These are phyloP conservation scores for Aspergillus bridgeri DNA, from an alignment of 495 filamentous ascomycete species.

Conservation along the genomic window DNA sequence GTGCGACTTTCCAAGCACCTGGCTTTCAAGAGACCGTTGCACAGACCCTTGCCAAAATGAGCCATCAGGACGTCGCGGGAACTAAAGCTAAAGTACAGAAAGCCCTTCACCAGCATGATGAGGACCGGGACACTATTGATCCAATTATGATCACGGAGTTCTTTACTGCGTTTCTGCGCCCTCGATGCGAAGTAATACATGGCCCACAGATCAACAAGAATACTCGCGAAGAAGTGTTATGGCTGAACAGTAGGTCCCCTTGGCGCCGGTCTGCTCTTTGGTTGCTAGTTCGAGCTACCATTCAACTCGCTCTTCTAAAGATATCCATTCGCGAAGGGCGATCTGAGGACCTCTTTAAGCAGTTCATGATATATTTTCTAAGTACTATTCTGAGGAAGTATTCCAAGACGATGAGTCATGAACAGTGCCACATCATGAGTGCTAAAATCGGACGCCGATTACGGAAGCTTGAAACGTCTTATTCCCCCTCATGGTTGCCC, in stretches of 20 bases:
- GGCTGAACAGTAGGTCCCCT: conserved; percentile 34
- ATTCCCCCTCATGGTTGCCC: conserved; percentile 10
- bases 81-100: conserved; percentile 42
- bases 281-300: conserved; percentile 54
- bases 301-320: conserved; percentile 36
- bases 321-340: background rate
- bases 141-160: conserved; percentile 56
- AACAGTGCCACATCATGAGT: conserved; percentile 42
- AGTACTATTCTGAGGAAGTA: conserved; percentile 33
- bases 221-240: conserved; percentile 60
- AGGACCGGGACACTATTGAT: conserved; percentile 51
- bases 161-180: conserved; percentile 45
- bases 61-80: conserved; percentile 31
- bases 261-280: conserved; percentile 59
- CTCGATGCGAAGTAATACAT: conserved; percentile 31
- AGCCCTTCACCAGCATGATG: conserved; percentile 29
- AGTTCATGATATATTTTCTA: conserved; percentile 53
- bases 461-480: conserved; percentile 34
- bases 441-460: conserved; percentile 49
- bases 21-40: conserved; percentile 38
- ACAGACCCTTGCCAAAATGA: conserved; percentile 42
- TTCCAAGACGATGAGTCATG: conserved; percentile 13
- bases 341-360: conserved; percentile 46
- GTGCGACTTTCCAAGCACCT: conserved; percentile 26
- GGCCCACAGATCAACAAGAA: conserved; percentile 48